Conservation (phyloP, 306 rosid genomes). For the Purshia tridentata region DNA sequence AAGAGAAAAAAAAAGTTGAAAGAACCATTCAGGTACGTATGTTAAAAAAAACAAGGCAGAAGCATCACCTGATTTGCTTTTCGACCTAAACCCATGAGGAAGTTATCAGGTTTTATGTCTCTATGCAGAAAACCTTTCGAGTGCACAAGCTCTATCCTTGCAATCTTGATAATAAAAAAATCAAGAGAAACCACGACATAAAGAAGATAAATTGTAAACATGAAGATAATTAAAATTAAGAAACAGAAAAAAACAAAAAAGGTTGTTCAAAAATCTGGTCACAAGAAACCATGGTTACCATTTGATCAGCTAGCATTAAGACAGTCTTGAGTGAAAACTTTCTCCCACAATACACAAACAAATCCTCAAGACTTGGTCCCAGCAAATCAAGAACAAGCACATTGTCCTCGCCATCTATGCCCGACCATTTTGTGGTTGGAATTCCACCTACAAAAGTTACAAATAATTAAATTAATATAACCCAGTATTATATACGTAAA, state of each 20-base stretch:
- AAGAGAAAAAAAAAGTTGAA: constrained; percentile 5
- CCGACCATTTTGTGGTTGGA: constrained; percentile 81
- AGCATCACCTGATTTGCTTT: constrained; percentile 87
- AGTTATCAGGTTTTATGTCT: constrained; percentile 95
- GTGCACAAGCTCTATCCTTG: constrained; percentile 86
- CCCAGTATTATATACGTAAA: not conserved
- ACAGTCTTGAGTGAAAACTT: constrained; percentile 86
- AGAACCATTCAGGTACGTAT: constrained; percentile 4
- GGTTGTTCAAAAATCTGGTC: not conserved
- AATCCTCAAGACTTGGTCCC: constrained; percentile 96
- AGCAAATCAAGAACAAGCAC: constrained; percentile 79
- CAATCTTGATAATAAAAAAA: constrained; percentile 43
- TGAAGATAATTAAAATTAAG: not conserved
- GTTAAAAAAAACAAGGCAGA: constrained; percentile 11
- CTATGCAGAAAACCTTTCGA: constrained; percentile 94
- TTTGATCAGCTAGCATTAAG: constrained; percentile 89
- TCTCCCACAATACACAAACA: constrained; percentile 84
- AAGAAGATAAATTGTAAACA: not conserved
- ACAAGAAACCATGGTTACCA: constrained; percentile 52
- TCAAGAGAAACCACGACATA: not conserved
- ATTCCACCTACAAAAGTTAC: constrained; percentile 57
- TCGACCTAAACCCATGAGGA: constrained; percentile 98
- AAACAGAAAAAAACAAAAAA: too few species aligned
- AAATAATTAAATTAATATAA: not conserved
- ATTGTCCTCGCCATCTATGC: constrained; percentile 79